Base-by-base conservation (phyloP, 2,329 filamentous ascomycete species). In the Plenodomus biglobosus region DNA sequence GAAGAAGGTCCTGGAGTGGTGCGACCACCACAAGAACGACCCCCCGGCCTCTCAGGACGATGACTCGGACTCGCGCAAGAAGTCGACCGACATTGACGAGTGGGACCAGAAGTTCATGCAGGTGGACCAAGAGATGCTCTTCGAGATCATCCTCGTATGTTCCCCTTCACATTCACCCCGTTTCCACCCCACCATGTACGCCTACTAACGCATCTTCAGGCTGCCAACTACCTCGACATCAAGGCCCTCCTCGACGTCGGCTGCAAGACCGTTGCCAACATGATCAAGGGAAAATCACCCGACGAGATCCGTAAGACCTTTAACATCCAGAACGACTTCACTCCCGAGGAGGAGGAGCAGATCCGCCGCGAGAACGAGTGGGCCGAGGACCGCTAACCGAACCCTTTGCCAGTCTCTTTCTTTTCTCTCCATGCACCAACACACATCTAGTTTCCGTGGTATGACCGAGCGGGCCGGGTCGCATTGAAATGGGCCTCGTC, bases 81-180 rank as follows among this genome's bases (percentile, higher is more conserved):
- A 96, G 84, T 96, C 92, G 1, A 97, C 94, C 39, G 94, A 99
- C 65, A 99, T 99, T 59, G 94, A 97, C 51, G 94, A 99, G 76
- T 99, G 94, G 94, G 94, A 99, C 65, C 92, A 97, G 75, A 99
- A 99, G 78, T 99, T 97, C 75, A 97, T 99, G 94, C 92, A 97
- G 76, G 94, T 99, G 16, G 94, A 99, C 73, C 94, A 99, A 71
- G 94, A 99, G 77, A 97, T 99, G 94, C 84, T 99, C 1, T 99
- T 99, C 62, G 94, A 99, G 79, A 97, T 99, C 69, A 99, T 99
- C 63, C 82, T 99, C 20, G 90, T 94, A 82, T 50, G 86, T 59
- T 27, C 22, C 52, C 22, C 10, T 22, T 27, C 42, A 17, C 30
- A 34, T 13, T 6, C 6, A 37, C 35, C 35, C 18, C 18, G 35